A percentile compares a stretch with the other conserved stretches of the same genome.
phyloP scores from a whole-genome alignment of 108 stramenopile genomes.

The Cyclotella baltica region DNA sequence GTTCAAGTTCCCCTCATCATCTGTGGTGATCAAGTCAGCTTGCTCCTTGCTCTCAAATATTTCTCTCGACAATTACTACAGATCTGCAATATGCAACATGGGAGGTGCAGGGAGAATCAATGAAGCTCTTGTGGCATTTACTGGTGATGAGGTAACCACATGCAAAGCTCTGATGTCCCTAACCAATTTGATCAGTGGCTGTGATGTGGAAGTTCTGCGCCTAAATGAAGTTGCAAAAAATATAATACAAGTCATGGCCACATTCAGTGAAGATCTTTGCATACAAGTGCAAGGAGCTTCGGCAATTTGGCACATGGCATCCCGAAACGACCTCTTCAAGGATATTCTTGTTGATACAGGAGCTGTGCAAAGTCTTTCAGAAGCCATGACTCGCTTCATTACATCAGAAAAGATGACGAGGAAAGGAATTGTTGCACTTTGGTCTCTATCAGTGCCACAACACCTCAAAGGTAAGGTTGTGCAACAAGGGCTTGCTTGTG shows the following conservation, averaged over 20 bases:
- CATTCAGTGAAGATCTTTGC: not conserved
- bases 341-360: conserved; percentile 21
- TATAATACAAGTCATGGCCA: conserved; percentile 5
- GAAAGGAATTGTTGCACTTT: conserved; percentile 30
- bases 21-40: conserved; percentile 16
- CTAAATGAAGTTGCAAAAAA: conserved; percentile 7
- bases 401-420: conserved; percentile 22
- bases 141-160: conserved; percentile 22
- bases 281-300: conserved; percentile 16
- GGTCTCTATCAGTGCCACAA: conserved; percentile 22
- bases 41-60: conserved; percentile 31
- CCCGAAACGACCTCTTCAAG: conserved; percentile 22
- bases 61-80: conserved; percentile 28
- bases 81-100: conserved; percentile 21
- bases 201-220: conserved; percentile 32
- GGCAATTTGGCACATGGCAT: conserved; percentile 21
- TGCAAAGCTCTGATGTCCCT: conserved; percentile 42
- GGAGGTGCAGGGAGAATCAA: conserved; percentile 43
- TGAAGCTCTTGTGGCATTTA: conserved; percentile 23
- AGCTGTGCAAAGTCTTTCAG: conserved; percentile 14
- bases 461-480: conserved; percentile 35
- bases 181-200: conserved; percentile 40
- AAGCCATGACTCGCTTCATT: conserved; percentile 31
- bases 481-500: conserved; percentile 19
- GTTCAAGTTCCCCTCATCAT: conserved; percentile 31